Conservation (phyloP, 495 filamentous ascomycete species). For the Penicillium cosmopolitanum region DNA sequence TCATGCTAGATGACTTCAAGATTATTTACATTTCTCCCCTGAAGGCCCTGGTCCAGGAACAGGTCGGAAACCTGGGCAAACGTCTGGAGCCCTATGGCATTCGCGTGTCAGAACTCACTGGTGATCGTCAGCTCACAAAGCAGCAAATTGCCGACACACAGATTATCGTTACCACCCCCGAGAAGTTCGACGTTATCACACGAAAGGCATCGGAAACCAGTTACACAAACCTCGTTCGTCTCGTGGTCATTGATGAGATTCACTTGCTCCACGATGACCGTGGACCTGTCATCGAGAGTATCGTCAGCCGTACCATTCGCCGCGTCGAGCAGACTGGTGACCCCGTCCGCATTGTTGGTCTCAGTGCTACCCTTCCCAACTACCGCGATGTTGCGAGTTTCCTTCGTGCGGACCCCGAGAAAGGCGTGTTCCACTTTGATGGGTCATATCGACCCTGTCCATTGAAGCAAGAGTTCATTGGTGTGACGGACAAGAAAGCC, state of each 20-base stretch:
- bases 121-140: slow-evolving; percentile 97
- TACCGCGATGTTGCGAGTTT: slow-evolving; percentile 97
- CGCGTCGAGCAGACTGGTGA: slow-evolving; percentile 92
- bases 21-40: slow-evolving; percentile 97
- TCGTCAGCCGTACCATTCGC: slow-evolving; percentile 92
- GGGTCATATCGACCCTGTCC: slow-evolving; percentile 92
- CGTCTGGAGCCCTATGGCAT: slow-evolving; percentile 90
- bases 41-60: slow-evolving; percentile 95
- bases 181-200: slow-evolving; percentile 99
- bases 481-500: slow-evolving; percentile 95
- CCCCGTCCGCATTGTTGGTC: slow-evolving; percentile 84
- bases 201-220: slow-evolving; percentile 95
- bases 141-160: slow-evolving; percentile 98
- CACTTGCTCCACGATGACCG: slow-evolving; percentile 97
- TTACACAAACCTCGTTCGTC: slow-evolving; percentile 93
- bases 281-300: slow-evolving; percentile 94
- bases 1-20: slow-evolving; percentile 95
- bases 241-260: slow-evolving; percentile 97
- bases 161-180: slow-evolving; percentile 97
- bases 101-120: slow-evolving; percentile 89
- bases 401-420: slow-evolving; percentile 83
- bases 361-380: slow-evolving; percentile 95
- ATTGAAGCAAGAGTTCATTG: slow-evolving; percentile 94
- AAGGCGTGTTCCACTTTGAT: slow-evolving; percentile 95
- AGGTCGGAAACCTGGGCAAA: slow-evolving; percentile 95